Evolutionary conservation across 495 filamentous ascomycete genomes (phyloP).

Genomic region (Aspergillus cristatus): DNA sequence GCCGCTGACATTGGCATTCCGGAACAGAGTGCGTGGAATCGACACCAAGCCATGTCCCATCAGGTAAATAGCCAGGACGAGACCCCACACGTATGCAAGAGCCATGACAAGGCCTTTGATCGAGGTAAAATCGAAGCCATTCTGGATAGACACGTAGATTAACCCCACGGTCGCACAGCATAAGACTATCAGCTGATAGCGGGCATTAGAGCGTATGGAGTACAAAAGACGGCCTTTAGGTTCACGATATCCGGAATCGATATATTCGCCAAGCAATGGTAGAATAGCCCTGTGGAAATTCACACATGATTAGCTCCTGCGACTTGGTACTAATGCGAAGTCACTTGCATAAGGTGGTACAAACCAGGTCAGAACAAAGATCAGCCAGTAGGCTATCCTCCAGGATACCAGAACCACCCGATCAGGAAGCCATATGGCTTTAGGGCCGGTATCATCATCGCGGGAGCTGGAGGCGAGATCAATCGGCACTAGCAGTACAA

Average conservation of each 20-base stretch:
- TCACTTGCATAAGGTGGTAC: constrained; percentile 4
- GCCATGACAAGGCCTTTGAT: constrained; percentile 84
- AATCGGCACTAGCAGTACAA: constrained; percentile 91
- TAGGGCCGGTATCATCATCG: constrained; percentile 51
- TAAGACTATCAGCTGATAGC: constrained; percentile 76
- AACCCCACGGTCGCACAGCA: constrained; percentile 60
- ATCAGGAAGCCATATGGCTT: constrained; percentile 59
- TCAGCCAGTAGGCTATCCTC: constrained; percentile 94
- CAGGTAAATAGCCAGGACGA: constrained; percentile 84
- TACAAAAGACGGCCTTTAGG: constrained; percentile 70
- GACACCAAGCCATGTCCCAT: constrained; percentile 97
- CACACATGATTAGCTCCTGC: constrained; percentile 3
- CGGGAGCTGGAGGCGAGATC: constrained; percentile 82
- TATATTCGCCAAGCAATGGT: constrained; percentile 85
- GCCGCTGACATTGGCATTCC: constrained; percentile 62
- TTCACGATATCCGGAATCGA: constrained; percentile 86
- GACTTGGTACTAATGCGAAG: too few species aligned
- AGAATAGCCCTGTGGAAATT: constrained; percentile 63
- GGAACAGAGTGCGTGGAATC: constrained; percentile 71
- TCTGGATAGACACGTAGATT: constrained; percentile 74
- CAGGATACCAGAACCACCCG: constrained; percentile 70
- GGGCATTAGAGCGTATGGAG: constrained; percentile 74
- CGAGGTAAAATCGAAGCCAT: constrained; percentile 54
- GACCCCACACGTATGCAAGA: constrained; percentile 85
- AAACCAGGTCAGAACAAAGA: constrained; percentile 88